phyloP scores from a whole-genome alignment of 345 rosid genomes.

The Populus euphratica region DNA sequence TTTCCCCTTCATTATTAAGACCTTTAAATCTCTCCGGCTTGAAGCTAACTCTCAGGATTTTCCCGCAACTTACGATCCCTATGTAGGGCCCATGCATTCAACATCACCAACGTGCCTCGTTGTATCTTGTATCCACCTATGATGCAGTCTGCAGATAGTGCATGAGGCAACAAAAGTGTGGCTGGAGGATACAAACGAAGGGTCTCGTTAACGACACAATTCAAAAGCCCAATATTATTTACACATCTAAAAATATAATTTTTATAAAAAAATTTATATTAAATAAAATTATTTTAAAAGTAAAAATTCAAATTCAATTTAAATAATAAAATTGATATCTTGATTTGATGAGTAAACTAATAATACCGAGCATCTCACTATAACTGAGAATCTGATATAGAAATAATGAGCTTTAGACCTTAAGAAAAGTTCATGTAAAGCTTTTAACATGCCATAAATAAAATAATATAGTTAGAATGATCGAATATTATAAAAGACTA shows the following conservation, averaged over 20 bases:
- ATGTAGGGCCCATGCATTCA: background rate
- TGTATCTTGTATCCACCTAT: conserved; percentile 28
- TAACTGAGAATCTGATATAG: no score
- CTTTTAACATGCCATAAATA: no score
- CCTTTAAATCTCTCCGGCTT: conserved; percentile 39
- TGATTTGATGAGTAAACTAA: no score
- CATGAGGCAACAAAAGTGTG: conserved; percentile 30
- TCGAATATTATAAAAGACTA: no score
- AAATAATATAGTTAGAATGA: no score
- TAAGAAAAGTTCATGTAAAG: no score
- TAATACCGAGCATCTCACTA: no score
- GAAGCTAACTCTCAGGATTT: conserved; percentile 14
- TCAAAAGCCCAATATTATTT: no score
- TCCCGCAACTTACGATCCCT: conserved; percentile 38
- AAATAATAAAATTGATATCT: fast-evolving
- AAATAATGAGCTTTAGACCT: fast-evolving
- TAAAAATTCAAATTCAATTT: no score
- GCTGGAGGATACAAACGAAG: conserved; percentile 17
- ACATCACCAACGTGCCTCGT: conserved; percentile 12
- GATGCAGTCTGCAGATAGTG: conserved; percentile 15
- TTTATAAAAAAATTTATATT: no score
- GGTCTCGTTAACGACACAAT: conserved; percentile 21
- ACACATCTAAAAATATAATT: no score
- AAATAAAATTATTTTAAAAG: no score
- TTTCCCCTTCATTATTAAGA: background rate